Evolutionary conservation across 2,329 filamentous ascomycete genomes (phyloP), one percentile per base, ranked within the genome.

Genomic region (Monilinia vaccinii-corymbosi): DNA sequence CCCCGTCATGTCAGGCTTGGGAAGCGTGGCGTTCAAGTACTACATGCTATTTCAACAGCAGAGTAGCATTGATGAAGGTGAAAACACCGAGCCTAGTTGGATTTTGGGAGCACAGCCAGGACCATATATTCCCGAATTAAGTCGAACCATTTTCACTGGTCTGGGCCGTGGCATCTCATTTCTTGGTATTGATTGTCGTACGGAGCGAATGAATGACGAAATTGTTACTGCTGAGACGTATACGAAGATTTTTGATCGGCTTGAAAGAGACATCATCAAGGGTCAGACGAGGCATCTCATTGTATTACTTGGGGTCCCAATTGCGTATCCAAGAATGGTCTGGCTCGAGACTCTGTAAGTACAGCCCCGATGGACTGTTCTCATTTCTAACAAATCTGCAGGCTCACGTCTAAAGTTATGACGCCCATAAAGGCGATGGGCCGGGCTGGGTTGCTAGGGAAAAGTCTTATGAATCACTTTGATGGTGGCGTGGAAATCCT

Each of bases 11-110:
- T 87, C 86, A 2, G 94, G 95, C 0, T 75, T 99, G 10, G 95
- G 94, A 2, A 88, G 88, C 42, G 85, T 97, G 53, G 93, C 93
- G 0, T 97, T 94, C 81, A 99, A 99, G 73, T 99, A 97, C 75
- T 99, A 99, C 70, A 87, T 99, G 85, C 81, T 99, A 10, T 99
- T 99, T 76, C 94, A 99, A 73, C 94, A 99, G 68, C 95, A 99
- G 73, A 96, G 88, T 66, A 79, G 96, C 4, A 76, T 84, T 0
- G 83, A 86, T 49, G 94, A 99, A 75, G 91, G 86, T 0, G 86
- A 95, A 66, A 78, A 81, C 40, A 83, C 88, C 3, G 95, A 99
- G 73, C 90, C 93, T 2, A 97, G 91, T 71, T 97, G 94, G 94
- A 76, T 95, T 21, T 75, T 97, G 4, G 94, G 94, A 7, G 77